These are phyloP conservation scores for Chamaenerion angustifolium DNA, from an alignment of 345 rosid genomes.

Conservation along the genomic window DNA sequence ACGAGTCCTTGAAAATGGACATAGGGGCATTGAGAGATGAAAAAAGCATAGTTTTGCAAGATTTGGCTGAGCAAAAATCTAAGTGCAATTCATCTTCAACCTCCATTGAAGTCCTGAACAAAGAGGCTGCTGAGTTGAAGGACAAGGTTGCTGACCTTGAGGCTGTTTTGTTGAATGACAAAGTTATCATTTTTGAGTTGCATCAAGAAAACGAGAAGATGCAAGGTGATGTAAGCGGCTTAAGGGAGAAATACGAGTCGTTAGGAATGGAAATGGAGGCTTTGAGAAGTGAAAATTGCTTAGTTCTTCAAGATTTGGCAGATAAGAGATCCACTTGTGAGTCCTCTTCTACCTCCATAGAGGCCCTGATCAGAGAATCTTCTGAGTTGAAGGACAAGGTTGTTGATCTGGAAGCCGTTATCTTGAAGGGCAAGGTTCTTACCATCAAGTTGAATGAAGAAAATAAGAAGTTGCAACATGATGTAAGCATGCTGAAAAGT, in stretches of 20 bases:
- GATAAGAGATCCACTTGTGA: slow-evolving; percentile 26
- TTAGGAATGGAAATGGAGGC: slow-evolving; percentile 22
- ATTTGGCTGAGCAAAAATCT: slow-evolving; percentile 32
- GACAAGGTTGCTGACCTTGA: slow-evolving; percentile 1
- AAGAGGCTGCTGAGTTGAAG: slow-evolving; percentile 19
- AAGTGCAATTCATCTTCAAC: slow-evolving; percentile 25
- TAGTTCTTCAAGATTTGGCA: slow-evolving; percentile 36
- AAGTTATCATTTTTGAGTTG: too few species aligned
- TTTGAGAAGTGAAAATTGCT: slow-evolving; percentile 21
- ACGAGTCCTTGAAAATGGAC: slow-evolving; percentile 19
- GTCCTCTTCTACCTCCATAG: slow-evolving; percentile 16
- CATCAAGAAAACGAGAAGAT: slow-evolving; percentile 13
- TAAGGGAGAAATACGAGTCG: slow-evolving; percentile 22
- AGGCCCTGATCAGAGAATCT: slow-evolving; percentile 22
- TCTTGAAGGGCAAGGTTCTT: too few species aligned
- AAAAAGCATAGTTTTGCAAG: slow-evolving; percentile 26
- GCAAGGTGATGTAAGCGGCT: slow-evolving; percentile 15
- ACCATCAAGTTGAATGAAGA: slow-evolving; percentile 1
- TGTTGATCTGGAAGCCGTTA: too few species aligned
- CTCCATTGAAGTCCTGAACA: slow-evolving; percentile 25
- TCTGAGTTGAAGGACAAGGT: slow-evolving; percentile 22
- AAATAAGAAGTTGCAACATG: slow-evolving; percentile 13
- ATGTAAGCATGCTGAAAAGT: slow-evolving; percentile 18
- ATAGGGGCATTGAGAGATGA: slow-evolving; percentile 20
- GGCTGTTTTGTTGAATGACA: too few species aligned